Percentiles rank a stretch among this genome's conserved stretches.
These are phyloP conservation scores for Hysterangium stoloniferum DNA, from an alignment of 768 basidiomycete genomes.

Conservation along the genomic window DNA sequence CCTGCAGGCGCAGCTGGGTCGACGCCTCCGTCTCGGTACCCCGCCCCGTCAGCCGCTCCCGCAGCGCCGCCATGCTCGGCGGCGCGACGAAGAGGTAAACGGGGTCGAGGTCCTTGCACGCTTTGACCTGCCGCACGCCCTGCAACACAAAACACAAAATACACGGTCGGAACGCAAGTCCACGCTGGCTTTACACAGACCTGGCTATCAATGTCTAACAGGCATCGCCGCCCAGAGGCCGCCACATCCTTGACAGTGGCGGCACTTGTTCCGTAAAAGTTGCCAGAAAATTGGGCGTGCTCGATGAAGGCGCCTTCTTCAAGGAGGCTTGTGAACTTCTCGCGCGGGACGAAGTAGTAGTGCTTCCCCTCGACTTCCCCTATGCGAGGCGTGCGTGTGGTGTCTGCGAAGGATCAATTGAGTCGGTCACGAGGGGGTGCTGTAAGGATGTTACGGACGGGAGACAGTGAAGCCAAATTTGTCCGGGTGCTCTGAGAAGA, in stretches of 20 bases:
- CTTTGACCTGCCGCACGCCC: slow-evolving; percentile 91
- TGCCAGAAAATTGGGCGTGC: slow-evolving; percentile 87
- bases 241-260: slow-evolving; percentile 65
- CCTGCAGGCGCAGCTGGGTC: slow-evolving; percentile 65
- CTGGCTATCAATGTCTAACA: slow-evolving; percentile 96
- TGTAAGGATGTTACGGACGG: slow-evolving; percentile 52
- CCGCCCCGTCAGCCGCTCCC: slow-evolving; percentile 61
- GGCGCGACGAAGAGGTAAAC: slow-evolving; percentile 91
- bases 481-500: slow-evolving; percentile 75
- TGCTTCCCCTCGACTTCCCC: slow-evolving; percentile 78
- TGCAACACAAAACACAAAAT: slow-evolving; percentile 24
- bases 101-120: slow-evolving; percentile 64
- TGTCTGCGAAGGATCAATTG: slow-evolving; percentile 48
- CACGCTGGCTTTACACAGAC: slow-evolving; percentile 29
- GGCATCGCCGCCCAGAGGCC: slow-evolving; percentile 67
- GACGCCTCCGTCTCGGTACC: slow-evolving; percentile 78
- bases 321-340: slow-evolving; percentile 67
- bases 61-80: slow-evolving; percentile 66
- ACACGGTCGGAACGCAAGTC: neutral
- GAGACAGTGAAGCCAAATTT: slow-evolving; percentile 92
- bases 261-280: slow-evolving; percentile 89
- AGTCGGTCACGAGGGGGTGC: neutral
- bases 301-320: slow-evolving; percentile 79
- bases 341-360: slow-evolving; percentile 75
- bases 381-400: slow-evolving; percentile 75